These are phyloP conservation scores for Aspergillus carlsbadensis DNA, from an alignment of 495 filamentous ascomycete genomes.

Conservation along the genomic window DNA sequence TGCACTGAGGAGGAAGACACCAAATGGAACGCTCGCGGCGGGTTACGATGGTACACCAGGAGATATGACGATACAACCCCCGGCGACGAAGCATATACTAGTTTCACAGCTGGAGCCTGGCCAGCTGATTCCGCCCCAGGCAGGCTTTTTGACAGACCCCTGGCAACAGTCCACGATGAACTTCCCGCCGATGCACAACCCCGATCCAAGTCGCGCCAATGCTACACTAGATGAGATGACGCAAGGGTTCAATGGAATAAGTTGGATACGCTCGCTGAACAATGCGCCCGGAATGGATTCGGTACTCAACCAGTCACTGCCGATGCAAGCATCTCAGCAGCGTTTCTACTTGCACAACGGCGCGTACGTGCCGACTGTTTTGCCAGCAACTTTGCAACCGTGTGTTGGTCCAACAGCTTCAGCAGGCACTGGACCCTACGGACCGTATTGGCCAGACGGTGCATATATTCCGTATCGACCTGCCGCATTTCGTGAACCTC, in stretches of 20 bases:
- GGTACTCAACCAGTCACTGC: conserved; percentile 48
- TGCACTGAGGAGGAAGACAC: conserved; percentile 87
- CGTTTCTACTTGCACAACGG: conserved; percentile 45
- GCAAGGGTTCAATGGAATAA: conserved; percentile 36
- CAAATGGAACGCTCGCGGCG: conserved; percentile 86
- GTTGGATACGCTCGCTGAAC: conserved; percentile 47
- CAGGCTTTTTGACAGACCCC: conserved; percentile 27
- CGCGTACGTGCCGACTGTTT: conserved; percentile 61
- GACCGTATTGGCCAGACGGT: conserved; percentile 77
- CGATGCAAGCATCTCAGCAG: conserved; percentile 36
- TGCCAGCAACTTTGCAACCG: conserved; percentile 71
- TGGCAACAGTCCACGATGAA: conserved; percentile 38
- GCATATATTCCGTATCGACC: conserved; percentile 73
- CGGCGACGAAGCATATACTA: conserved; percentile 85
- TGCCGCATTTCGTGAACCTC: conserved; percentile 60
- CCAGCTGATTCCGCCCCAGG: conserved; percentile 32
- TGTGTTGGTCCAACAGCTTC: conserved; percentile 70
- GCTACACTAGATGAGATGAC: conserved; percentile 29
- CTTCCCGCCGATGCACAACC: conserved; percentile 45
- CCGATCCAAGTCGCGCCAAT: conserved; percentile 27
- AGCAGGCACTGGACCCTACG: conserved; percentile 69
- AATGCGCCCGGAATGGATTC: conserved; percentile 49
- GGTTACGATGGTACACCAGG: conserved; percentile 88
- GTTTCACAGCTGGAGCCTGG: conserved; percentile 56
- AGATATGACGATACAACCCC: conserved; percentile 73